Evolutionary conservation across 2,329 filamentous ascomycete genomes (phyloP), one percentile per base, ranked within the genome.

Genomic region (Aspergillus latus): DNA sequence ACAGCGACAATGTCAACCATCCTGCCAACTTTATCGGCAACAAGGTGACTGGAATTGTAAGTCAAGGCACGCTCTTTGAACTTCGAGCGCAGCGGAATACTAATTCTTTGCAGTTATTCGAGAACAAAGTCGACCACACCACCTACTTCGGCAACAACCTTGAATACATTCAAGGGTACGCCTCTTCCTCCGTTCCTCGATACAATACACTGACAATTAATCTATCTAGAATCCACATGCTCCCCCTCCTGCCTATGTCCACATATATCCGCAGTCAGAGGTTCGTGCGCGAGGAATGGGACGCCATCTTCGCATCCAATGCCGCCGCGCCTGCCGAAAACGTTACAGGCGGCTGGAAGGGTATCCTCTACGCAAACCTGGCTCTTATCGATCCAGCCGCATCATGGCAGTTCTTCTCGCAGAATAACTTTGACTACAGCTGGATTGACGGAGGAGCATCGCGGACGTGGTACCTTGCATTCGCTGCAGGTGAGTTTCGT

Each of bases 41-140:
- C 79, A 92, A 89, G 74, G 79, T 83, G 6, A 79, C 81, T 1
- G 84, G 83, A n/a, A 85, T 86, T 62, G 74, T 77, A 66, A 68
- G 74, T 72, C 11, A n/a, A 26, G 21, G 15, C 5, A 26, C 11
- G 10, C 9, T 28, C 5, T 6, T n/a, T 1, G 10, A 21, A 21
- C 21, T 21, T 39, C 4, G 9, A 26, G 0, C 9, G 21, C 1
- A 9, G 8, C 5, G 10, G 21, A 21, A 29, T 16, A 21, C 57
- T 54, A 13, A 58, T 48, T 82, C 80, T 81, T 2, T 5, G 26
- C 54, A 79, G 75, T 71, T 96, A 7, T 97, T 97, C 67, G 93
- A 97, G 75, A 97, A 97, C 78, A 97, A 97, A 76, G 83, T 92
- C 52, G 90, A 97, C 71, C 91, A 97, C 73, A 88, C 89, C 3